Percentiles rank a stretch among this genome's conserved stretches.
phyloP scores from a whole-genome alignment of 441 rosid genomes.

The Erodium trifolium region DNA sequence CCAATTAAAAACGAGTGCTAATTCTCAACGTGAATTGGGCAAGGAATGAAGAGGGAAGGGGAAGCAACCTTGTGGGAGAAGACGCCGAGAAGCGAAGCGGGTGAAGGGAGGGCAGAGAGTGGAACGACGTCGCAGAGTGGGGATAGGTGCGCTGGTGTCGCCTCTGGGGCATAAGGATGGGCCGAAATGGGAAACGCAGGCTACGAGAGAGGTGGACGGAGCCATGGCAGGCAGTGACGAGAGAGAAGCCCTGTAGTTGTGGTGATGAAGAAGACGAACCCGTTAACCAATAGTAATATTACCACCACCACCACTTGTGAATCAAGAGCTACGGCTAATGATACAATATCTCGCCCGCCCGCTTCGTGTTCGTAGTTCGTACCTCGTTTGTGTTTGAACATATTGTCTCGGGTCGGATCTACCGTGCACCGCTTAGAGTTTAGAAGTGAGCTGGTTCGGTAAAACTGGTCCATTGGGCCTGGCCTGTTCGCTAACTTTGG shows the following conservation, averaged over 20 bases:
- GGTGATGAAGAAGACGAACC: background rate
- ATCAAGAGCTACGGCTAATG: no score
- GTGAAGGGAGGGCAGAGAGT: slow-evolving; percentile 11
- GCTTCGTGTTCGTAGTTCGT: no score
- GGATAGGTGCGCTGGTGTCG: background rate
- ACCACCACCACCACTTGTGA: no score
- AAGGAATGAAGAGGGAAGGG: background rate
- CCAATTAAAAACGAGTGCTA: background rate
- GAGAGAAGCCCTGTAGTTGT: background rate
- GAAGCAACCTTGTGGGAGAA: slow-evolving; percentile 9
- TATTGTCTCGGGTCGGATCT: no score
- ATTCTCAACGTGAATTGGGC: background rate
- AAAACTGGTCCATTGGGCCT: no score
- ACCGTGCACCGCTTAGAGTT: no score
- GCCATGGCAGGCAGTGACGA: slow-evolving; percentile 14
- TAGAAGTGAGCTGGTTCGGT: no score
- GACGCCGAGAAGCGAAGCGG: slow-evolving; percentile 9
- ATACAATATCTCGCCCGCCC: no score
- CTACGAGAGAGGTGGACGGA: slow-evolving; percentile 20
- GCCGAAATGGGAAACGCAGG: slow-evolving; percentile 11
- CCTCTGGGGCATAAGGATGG: background rate
- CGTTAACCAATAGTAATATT: background rate
- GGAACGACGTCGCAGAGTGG: background rate
- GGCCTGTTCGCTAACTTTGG: no score
- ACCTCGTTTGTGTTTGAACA: no score